Evolutionary conservation across 1,284 basidiomycete genomes (phyloP), one percentile per base, ranked within the genome.

Genomic region (Irpex sp.): DNA sequence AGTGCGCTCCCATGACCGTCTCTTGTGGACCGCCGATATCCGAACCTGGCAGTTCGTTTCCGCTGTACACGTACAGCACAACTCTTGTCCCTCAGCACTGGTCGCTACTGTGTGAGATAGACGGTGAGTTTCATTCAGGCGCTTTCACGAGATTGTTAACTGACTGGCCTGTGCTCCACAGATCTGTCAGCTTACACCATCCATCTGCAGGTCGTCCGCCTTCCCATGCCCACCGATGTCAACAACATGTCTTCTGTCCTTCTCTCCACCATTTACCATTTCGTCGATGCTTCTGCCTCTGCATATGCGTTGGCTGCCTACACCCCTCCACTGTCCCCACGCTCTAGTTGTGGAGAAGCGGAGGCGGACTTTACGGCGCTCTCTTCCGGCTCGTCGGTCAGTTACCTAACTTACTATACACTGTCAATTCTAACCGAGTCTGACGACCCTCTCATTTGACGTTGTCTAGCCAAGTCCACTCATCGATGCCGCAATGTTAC

Each of bases 51-150:
- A 67, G 56, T 46, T 57, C 47, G 69, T 8, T 50, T n/a, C 76
- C 43, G 72, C 72, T 31, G 35, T 73, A 77, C 43, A 68, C 88
- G 37, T 88, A 90, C 74, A 82, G 78, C 63, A 86, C 86, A 4
- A 68, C 77, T 1, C 77, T 90, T 31, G 82, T 83, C 2, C 88
- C 88, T 4, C 77, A 75, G 54, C 88, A 81, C 68, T 90, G 87
- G 88, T 72, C 78, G 13, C 80, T 75, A 26, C 77, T 90, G 58
- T 81, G 80, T 58, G 72, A 78, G 63, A 79, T 80, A 61, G 66
- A 78, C 68, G 84, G 88, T 88, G 65, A 61, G 7, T 19, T 31
- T 80, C 75, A 19, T 2, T 26, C 3, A 3, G 26, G 26, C 26
- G 19, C 49, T 33, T 58, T 26, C 13, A 17, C n/a, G 60, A 31